Percentiles rank a stretch among this genome's conserved stretches.
Conservation (phyloP, 768 basidiomycete genomes). For the Dictyophora rubrovolvata region DNA sequence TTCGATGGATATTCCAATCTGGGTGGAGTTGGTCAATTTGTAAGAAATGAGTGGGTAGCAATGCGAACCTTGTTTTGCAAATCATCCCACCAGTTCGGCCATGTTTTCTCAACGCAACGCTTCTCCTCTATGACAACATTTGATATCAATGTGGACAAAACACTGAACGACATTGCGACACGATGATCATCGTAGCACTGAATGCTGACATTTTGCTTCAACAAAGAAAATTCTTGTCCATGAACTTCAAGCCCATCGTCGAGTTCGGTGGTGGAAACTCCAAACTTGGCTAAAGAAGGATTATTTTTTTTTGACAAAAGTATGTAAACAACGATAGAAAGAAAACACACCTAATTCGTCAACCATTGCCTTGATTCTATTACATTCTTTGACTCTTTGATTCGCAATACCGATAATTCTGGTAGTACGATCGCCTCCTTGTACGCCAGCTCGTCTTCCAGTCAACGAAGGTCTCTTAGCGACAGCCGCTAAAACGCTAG, state of each 20-base stretch:
- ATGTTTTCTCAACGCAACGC: conserved; percentile 97
- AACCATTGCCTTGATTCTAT: conserved; percentile 93
- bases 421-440: conserved; percentile 42
- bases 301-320: conserved; percentile 15
- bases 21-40: conserved; percentile 2
- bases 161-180: conserved; percentile 97
- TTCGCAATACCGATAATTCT: conserved; percentile 94
- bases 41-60: not conserved
- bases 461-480: conserved; percentile 34
- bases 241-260: conserved; percentile 89
- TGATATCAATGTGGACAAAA: conserved; percentile 63
- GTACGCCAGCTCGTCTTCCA: conserved; percentile 7
- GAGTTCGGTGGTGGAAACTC: conserved; percentile 83
- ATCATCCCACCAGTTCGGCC: conserved; percentile 99
- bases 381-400: conserved; percentile 97
- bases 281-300: conserved; percentile 78
- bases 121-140: conserved; percentile 89
- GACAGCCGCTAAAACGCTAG: conserved; percentile 85
- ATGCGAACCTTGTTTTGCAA: conserved; percentile 75
- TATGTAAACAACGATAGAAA: conserved; percentile 2
- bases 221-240: conserved; percentile 54
- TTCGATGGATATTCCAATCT: conserved; percentile 85
- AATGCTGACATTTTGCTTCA: conserved; percentile 65
- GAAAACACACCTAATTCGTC: conserved; percentile 68
- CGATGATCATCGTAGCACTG: conserved; percentile 99